Conservation (phyloP, 2,329 filamentous ascomycete genomes). For the Penicillium sp. region DNA sequence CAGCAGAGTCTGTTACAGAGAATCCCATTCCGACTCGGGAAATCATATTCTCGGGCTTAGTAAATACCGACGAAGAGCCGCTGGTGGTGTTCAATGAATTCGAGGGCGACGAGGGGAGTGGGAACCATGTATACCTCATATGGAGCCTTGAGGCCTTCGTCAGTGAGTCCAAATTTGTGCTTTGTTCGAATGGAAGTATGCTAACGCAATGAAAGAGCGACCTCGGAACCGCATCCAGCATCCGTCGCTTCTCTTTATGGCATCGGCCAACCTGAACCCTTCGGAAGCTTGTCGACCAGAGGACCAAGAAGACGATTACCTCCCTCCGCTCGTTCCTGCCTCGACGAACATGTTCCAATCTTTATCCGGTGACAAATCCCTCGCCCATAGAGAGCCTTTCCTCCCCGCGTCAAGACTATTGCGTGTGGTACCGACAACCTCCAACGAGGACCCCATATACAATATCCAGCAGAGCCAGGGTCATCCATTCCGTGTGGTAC, state of each 20-base stretch:
- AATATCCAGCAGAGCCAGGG: conserved; percentile 52
- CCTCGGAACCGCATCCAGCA: conserved; percentile 52
- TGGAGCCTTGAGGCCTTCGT: conserved; percentile 44
- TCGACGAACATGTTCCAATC: conserved; percentile 55
- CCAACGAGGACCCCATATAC: conserved; percentile 47
- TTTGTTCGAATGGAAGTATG: not conserved
- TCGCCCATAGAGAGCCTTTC: conserved; percentile 47
- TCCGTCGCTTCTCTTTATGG: conserved; percentile 53
- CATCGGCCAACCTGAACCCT: conserved; percentile 45
- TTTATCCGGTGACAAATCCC: conserved; percentile 47
- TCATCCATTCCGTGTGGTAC: conserved; percentile 51
- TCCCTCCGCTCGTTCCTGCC: conserved; percentile 52
- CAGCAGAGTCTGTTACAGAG: conserved; percentile 41
- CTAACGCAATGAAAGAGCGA: conserved; percentile 30
- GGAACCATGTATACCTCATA: conserved; percentile 41
- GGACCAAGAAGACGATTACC: conserved; percentile 46
- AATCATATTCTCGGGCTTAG: conserved; percentile 40
- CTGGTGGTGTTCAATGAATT: conserved; percentile 44
- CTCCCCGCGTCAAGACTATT: conserved; percentile 55
- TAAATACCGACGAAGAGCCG: conserved; percentile 40
- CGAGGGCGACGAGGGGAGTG: conserved; percentile 35
- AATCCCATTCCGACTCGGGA: conserved; percentile 35
- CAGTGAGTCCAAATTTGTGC: conserved; percentile 26
- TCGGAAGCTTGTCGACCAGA: conserved; percentile 36
- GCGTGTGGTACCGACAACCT: conserved; percentile 51